A percentile compares a stretch with the other conserved stretches of the same genome.
These are phyloP conservation scores for Malus asiatica DNA, from an alignment of 306 rosid species.

Conservation along the genomic window DNA sequence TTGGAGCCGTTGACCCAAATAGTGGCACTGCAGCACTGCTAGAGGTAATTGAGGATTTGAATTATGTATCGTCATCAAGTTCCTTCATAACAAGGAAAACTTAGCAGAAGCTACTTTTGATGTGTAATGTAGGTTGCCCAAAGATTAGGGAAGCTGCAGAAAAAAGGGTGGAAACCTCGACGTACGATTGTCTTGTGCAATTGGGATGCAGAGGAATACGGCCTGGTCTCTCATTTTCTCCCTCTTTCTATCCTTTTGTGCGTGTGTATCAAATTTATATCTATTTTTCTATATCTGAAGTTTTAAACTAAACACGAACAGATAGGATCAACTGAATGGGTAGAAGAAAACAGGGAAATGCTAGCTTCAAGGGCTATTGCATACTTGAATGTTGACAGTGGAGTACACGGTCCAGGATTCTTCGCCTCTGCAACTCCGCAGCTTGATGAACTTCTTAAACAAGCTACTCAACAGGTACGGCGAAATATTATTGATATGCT, in stretches of 20 bases:
- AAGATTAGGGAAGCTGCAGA: slow-evolving; percentile 53
- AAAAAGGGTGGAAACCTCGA: slow-evolving; percentile 67
- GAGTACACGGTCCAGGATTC: slow-evolving; percentile 48
- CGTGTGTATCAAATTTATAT: background rate
- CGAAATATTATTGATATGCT: background rate
- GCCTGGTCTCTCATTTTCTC: slow-evolving; percentile 34
- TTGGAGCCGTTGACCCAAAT: slow-evolving; percentile 83
- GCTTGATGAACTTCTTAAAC: slow-evolving; percentile 57
- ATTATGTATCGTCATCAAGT: background rate
- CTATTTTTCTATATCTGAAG: background rate
- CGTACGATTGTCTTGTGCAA: slow-evolving; percentile 64
- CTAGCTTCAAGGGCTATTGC: slow-evolving; percentile 67
- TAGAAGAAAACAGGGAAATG: slow-evolving; percentile 68
- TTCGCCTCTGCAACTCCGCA: slow-evolving; percentile 60
- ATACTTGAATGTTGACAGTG: slow-evolving; percentile 62
- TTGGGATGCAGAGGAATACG: slow-evolving; percentile 88
- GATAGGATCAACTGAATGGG: slow-evolving; percentile 82
- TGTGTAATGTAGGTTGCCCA: slow-evolving; percentile 42
- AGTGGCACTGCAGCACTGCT: slow-evolving; percentile 74
- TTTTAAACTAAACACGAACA: slow-evolving; percentile 10
- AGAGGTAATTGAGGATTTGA: slow-evolving; percentile 33
- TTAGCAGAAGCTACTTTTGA: slow-evolving; percentile 2
- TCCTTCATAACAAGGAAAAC: background rate
- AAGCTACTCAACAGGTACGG: slow-evolving; percentile 57
- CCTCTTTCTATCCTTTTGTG: background rate